A percentile compares a stretch with the other conserved stretches of the same genome.
phyloP scores from a whole-genome alignment of 2,329 filamentous ascomycete genomes.

The Aspergillus costaricaensis region DNA sequence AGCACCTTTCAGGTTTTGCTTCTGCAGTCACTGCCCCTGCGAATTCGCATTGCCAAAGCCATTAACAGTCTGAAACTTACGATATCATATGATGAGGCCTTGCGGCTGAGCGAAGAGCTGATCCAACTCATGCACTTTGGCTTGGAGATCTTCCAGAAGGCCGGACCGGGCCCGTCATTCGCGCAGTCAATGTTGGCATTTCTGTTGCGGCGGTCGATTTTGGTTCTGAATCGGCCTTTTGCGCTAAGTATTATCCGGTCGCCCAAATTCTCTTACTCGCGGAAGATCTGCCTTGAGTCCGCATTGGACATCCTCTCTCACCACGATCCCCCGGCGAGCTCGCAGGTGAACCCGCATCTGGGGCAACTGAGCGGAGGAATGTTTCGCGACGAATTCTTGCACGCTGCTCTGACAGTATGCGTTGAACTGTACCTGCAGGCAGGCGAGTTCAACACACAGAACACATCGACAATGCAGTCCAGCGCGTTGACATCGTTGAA shows the following conservation, averaged over 20 bases:
- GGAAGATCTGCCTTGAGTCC: slow-evolving; percentile 39
- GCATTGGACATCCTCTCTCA: slow-evolving; percentile 39
- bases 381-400: slow-evolving; percentile 39
- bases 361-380: slow-evolving; percentile 36
- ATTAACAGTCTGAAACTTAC: slow-evolving; percentile 35
- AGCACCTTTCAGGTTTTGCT: slow-evolving; percentile 34
- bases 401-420: slow-evolving; percentile 36
- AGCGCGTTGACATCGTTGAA: slow-evolving; percentile 23
- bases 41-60: slow-evolving; percentile 32
- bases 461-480: slow-evolving; percentile 12
- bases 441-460: slow-evolving; percentile 24
- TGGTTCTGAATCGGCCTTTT: slow-evolving; percentile 54
- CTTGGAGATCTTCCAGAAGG: slow-evolving; percentile 27
- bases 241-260: slow-evolving; percentile 35
- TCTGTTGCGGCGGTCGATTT: slow-evolving; percentile 56
- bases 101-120: slow-evolving; percentile 34
- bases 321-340: slow-evolving; percentile 26
- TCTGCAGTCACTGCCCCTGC: slow-evolving; percentile 30
- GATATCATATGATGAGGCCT: slow-evolving; percentile 36
- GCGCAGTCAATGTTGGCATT: slow-evolving; percentile 50
- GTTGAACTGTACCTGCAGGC: slow-evolving; percentile 36
- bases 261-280: slow-evolving; percentile 41
- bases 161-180: slow-evolving; percentile 25
- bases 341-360: slow-evolving; percentile 30
- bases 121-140: slow-evolving; percentile 25